Evolutionary conservation across 2,329 filamentous ascomycete species (phyloP), one percentile per base, ranked within the genome.

Genomic region (Penicillium capsulatum): DNA sequence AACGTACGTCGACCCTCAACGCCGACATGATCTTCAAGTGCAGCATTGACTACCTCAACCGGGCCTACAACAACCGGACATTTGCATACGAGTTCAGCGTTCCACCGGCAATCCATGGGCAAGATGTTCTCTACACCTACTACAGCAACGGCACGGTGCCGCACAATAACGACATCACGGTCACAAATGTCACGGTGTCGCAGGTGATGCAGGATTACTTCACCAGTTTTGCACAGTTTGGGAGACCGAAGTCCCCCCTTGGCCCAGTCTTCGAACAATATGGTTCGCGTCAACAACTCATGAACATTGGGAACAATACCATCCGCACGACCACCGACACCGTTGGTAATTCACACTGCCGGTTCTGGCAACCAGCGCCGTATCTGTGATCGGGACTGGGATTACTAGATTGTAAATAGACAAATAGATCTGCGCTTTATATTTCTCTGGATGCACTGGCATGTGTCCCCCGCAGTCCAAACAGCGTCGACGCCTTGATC

Each of bases 41-140:
- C 66, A 78, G 78, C 54, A 73, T 72, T 6, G 66, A 72, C 55
- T 77, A 71, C 50, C 60, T 79, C 15, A 69, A 71, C 48, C 67
- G 64, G 4, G 75, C 71, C 3, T 76, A 65, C 58, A 42, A 61
- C 9, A 74, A 75, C 48, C 46, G 71, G 20, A 74, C 74, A 0
- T 76, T 74, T 54, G 64, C 68, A 0, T 80, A 79, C 52, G 58
- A 71, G 34, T 80, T 79, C 53, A 67, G 65, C 29, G 64, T 79
- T 1, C 69, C 70, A 0, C 76, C 76, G 0, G 75, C 66, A 3
- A 53, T 77, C 11, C 77, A 80, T 51, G 74, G 73, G 10, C 55
- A 66, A 26, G 77, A 80, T 46, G 45, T 76, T 3, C 36, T 64
- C 0, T 78, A 75, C 47, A 77, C 74, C 1, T 79, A 72, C 58